Conservation (phyloP, 1,284 basidiomycete genomes). For the Moesziomyces parantarcticus region DNA sequence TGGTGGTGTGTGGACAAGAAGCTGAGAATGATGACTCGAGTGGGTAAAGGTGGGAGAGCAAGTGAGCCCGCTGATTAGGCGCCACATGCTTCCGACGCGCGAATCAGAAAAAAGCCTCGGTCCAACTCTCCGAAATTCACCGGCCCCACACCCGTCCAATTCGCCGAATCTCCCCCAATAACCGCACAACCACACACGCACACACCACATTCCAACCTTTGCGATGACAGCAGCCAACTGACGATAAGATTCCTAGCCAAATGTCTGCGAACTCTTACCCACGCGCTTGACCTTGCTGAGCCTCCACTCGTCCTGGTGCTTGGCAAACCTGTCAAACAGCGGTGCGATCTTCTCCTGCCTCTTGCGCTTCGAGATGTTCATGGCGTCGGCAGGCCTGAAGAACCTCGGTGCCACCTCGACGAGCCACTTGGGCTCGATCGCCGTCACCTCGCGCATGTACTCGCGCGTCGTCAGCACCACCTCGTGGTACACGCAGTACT, state of each 20-base stretch:
- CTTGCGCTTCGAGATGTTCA: slow-evolving; percentile 97
- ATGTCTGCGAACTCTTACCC: slow-evolving; percentile 50
- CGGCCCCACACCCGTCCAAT: background rate
- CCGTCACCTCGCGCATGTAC: slow-evolving; percentile 93
- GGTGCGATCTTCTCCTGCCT: slow-evolving; percentile 97
- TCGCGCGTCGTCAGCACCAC: slow-evolving; percentile 79
- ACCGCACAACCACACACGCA: too few relatives aligned
- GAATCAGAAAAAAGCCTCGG: too few relatives aligned
- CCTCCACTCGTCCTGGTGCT: slow-evolving; percentile 57
- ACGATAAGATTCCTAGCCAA: slow-evolving; percentile 15
- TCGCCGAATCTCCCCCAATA: background rate
- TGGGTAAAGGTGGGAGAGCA: too few relatives aligned
- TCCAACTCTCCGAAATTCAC: too few relatives aligned
- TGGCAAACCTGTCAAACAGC: slow-evolving; percentile 71
- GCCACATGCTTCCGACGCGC: too few relatives aligned
- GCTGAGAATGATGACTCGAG: background rate
- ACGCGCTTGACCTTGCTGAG: slow-evolving; percentile 48
- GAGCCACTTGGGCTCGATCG: slow-evolving; percentile 98
- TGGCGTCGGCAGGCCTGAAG: slow-evolving; percentile 95
- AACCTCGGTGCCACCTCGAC: slow-evolving; percentile 97
- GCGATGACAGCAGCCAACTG: too few relatives aligned
- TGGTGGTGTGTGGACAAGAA: background rate
- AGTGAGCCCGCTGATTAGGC: too few relatives aligned
- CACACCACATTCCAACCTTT: too few relatives aligned
- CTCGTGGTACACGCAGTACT: slow-evolving; percentile 80